Evolutionary conservation across 805 yeast species (phyloP).

Genomic region (Sugiyamaella lignohabitans): DNA sequence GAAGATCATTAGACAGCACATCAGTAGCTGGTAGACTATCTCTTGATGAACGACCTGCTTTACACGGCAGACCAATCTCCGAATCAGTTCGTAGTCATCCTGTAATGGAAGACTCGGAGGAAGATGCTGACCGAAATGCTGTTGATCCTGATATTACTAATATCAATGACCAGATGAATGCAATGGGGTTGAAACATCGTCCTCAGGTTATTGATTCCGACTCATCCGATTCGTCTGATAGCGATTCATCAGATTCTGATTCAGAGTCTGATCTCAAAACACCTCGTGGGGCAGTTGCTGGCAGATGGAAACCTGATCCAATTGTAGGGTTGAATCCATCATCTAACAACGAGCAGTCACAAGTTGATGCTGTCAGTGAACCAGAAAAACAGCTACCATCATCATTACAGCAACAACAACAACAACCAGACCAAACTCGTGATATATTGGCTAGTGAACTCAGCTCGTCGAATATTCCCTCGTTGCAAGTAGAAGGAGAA

Average conservation of each 20-base stretch:
- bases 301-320: not conserved
- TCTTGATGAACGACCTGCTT: conserved; percentile 12
- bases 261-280: not conserved
- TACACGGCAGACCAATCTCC: conserved; percentile 15
- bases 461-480: not conserved
- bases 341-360: too few species aligned
- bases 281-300: not conserved
- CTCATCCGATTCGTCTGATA: not conserved
- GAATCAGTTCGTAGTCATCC: conserved; percentile 5
- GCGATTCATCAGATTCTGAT: too few species aligned
- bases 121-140: conserved; percentile 4
- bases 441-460: too few species aligned
- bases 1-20: conserved; percentile 20
- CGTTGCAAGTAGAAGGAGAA: too few species aligned
- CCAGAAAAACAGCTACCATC: too few species aligned
- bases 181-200: not conserved
- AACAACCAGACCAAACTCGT: too few species aligned
- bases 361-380: too few species aligned
- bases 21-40: conserved; percentile 8
- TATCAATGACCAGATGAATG: not conserved
- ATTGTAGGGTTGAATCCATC: too few species aligned
- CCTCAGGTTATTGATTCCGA: not conserved
- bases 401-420: too few species aligned
- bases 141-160: too few species aligned
- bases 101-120: conserved; percentile 12